These are phyloP conservation scores for Mycena sp. DNA, from an alignment of 1,284 basidiomycete genomes.

Conservation along the genomic window DNA sequence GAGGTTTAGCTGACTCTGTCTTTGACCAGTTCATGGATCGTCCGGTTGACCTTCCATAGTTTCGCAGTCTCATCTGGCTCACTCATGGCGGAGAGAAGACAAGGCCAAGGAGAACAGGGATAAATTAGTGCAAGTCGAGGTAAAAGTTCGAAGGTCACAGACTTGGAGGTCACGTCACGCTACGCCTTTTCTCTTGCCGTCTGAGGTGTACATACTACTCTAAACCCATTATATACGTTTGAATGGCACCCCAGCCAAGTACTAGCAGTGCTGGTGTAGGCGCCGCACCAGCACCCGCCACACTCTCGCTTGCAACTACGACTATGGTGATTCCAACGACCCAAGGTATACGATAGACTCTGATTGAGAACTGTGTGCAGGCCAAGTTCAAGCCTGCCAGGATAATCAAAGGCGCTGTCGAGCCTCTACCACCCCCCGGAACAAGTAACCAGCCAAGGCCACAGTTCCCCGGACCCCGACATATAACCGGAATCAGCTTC, in stretches of 20 bases:
- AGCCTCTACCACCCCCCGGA: slow-evolving; percentile 61
- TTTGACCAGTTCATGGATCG: slow-evolving; percentile 95
- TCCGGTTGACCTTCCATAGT: slow-evolving; percentile 96
- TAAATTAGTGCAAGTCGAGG: too few species aligned
- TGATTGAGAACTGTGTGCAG: slow-evolving; percentile 48
- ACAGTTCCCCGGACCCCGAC: slow-evolving; percentile 58
- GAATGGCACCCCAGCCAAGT: slow-evolving; percentile 52
- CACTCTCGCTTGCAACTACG: slow-evolving; percentile 51
- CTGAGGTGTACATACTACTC: neutral
- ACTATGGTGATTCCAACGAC: slow-evolving; percentile 53
- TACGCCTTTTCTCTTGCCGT: neutral
- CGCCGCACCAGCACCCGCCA: slow-evolving; percentile 42
- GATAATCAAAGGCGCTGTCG: slow-evolving; percentile 85
- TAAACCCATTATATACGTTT: neutral
- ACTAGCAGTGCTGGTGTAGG: slow-evolving; percentile 48
- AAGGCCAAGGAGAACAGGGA: too few species aligned
- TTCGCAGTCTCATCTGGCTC: slow-evolving; percentile 80
- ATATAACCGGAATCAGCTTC: slow-evolving; percentile 90
- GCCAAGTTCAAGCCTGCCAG: slow-evolving; percentile 86
- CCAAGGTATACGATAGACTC: neutral
- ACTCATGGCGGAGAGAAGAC: slow-evolving; percentile 14
- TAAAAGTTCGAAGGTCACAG: neutral
- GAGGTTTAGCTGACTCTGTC: slow-evolving; percentile 75
- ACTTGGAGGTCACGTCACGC: neutral
- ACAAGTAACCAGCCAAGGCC: slow-evolving; percentile 52